Base-by-base conservation (phyloP, 2,329 filamentous ascomycete genomes). In the Penicillium sp. region DNA sequence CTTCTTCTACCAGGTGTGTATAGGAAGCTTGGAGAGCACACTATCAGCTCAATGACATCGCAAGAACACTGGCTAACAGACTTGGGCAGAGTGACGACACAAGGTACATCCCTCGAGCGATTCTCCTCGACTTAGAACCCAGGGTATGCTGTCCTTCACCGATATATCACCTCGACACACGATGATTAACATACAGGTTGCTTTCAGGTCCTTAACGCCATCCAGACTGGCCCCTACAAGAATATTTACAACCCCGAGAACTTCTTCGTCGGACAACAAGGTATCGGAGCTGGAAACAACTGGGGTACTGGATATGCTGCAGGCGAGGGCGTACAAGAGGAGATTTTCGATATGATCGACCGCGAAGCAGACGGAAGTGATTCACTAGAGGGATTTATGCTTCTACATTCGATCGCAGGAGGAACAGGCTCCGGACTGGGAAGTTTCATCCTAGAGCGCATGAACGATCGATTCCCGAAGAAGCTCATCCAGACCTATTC, bases 161-260 rank as follows among this genome's bases (percentile, higher is more conserved):
- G 15, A 21, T 21, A 35, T 19, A 38, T n/a, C 6, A 5, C 6
- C 19, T 31, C 42, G 33, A 54, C 51, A n/a, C 41, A 45, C 40
- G 33, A 35, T 63, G 19, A 43, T 52, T 61, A 50, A 58, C 47
- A 38, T 33, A 13, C 6, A n/a, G 56, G 3, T 43, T 62, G 4
- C 6, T 27, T 31, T 3, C n/a, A 84, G 87, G 89, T 97, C 62
- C 89, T 99, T 71, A 90, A 97, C 73, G 82, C 87, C 61, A 99
- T 99, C 67, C 93, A 97, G 78, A 89, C 88, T 10, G 92, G 94
- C 1, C 88, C 93, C 0, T 99, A 99, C 81, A 91, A 89, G 76
- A 97, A 99, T 75, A 99, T 99, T 59, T 99, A 99, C 84, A 99
- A 99, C 74, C 94, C 94, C 0, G 94, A 99, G 77, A 99, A 99